Base-by-base conservation (phyloP, 306 rosid species). In the Cucurbita ficifolia region DNA sequence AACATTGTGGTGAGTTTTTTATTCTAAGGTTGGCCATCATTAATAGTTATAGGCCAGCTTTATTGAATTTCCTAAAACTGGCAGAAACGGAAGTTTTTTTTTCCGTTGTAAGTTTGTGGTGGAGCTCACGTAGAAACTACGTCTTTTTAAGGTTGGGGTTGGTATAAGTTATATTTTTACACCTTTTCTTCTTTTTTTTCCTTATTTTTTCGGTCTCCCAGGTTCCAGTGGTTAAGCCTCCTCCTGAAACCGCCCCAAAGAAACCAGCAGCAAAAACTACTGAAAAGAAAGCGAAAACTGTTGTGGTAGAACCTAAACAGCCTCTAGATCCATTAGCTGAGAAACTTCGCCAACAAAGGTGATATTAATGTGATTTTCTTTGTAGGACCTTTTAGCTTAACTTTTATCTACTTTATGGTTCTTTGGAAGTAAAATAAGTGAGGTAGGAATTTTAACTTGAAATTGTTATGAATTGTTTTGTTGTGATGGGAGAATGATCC, bases 261-360 rank as follows among this genome's bases (percentile, higher is more conserved):
- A 90, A 84, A 49, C 58, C 88, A 12, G 73, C 88, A 18, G 76
- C 88, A 65, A 92, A 87, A 76, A 77, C 82, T 68, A 61, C 83
- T 38, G 93, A 87, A 48, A 87, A 87, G 82, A 89, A 89, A 80
- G 97, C 81, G 42, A 90, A 94, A 83, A 60, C 71, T 7, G 74
- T 86, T 59, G 86, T 73, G 56, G 79, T 73, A 80, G 77, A 48
- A 64, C 76, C 78, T 36, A 86, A 94, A 81, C 89, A 80, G 72
- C 86, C 89, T 70, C 82, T 90, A 81, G 98, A 90, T 86, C 95
- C 96, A 18, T 24, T 81, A 58, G 88, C 97, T 48, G 98, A 87
- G 82, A 90, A 94, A 81, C 91, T 90, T 82, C 92, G 89, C 77
- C 97, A 90, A 78, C 98, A 94, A 84, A 86, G 98, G 98, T 90